Percentiles rank a stretch among this genome's conserved stretches.
Conservation (phyloP, 148 eudicot species). For the Amaranthus palmeri region DNA sequence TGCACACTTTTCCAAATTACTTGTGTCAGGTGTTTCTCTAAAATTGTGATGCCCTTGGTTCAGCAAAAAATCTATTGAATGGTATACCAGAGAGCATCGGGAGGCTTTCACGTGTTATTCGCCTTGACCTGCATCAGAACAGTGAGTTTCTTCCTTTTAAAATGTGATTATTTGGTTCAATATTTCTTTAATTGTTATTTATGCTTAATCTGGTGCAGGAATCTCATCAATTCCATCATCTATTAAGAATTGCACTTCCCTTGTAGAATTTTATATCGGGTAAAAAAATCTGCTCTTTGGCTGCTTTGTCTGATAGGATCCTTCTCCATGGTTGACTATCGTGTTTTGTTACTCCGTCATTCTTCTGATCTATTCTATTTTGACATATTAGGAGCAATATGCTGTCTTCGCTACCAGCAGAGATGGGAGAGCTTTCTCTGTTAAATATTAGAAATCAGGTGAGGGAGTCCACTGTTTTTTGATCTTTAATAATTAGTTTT, state of each 20-base stretch:
- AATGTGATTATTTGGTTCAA: background rate
- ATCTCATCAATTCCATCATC: conserved; percentile 86
- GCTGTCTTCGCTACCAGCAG: conserved; percentile 63
- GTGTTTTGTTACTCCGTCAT: conserved; percentile 2
- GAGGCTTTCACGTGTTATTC: conserved; percentile 70
- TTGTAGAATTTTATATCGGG: conserved; percentile 89
- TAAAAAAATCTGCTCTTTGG: conserved; percentile 22
- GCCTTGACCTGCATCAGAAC: conserved; percentile 87
- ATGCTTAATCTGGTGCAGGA: conserved; percentile 49
- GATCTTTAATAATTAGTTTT: background rate
- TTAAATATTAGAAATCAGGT: conserved; percentile 93
- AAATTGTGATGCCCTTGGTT: conserved; percentile 7
- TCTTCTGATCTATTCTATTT: background rate
- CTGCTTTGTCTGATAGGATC: background rate
- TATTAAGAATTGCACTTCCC: conserved; percentile 73
- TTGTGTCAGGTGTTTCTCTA: background rate
- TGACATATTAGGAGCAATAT: conserved; percentile 57
- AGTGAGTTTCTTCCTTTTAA: conserved; percentile 45
- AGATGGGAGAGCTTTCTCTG: conserved; percentile 63
- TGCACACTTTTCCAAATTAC: background rate
- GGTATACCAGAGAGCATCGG: conserved; percentile 80
- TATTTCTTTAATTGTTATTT: background rate
- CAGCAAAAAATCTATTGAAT: conserved; percentile 75
- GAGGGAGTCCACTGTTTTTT: background rate
- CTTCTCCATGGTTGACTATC: background rate